Evolutionary conservation across 2,329 filamentous ascomycete genomes (phyloP).

Genomic region (Talaromyces rugulosus): DNA sequence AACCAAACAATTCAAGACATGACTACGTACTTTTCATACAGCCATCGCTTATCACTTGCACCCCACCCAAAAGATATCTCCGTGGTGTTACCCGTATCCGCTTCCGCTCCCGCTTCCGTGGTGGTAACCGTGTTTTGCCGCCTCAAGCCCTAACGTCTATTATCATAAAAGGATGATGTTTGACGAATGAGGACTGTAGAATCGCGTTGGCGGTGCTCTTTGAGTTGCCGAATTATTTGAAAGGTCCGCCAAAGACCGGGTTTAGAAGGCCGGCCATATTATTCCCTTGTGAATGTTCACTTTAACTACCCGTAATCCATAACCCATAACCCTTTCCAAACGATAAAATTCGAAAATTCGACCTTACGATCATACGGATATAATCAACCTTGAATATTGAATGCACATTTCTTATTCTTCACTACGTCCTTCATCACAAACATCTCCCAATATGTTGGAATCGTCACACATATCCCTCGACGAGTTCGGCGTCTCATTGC

Average conservation of each 20-base stretch:
- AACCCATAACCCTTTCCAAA: no score
- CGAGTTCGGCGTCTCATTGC: constrained; percentile 59
- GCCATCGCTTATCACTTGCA: neutral
- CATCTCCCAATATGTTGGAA: neutral
- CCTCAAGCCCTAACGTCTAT: neutral
- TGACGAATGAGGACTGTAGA: neutral
- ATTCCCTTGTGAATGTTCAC: neutral
- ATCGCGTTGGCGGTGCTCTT: neutral
- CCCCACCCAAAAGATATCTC: neutral
- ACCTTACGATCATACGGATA: neutral
- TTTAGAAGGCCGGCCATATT: neutral
- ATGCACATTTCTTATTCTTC: neutral
- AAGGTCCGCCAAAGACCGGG: neutral
- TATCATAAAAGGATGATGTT: neutral
- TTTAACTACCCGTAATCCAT: no score
- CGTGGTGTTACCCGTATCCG: constrained; percentile 15
- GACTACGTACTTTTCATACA: neutral
- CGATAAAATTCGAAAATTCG: neutral
- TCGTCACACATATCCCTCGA: constrained; percentile 43
- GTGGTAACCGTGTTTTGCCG: constrained; percentile 2
- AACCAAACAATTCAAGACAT: neutral
- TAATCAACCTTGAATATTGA: neutral
- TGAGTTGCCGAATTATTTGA: neutral
- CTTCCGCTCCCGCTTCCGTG: constrained; percentile 10
- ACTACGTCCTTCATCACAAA: neutral